Conservation (phyloP, 139 green algal species). For the Klebsormidium nitens region DNA sequence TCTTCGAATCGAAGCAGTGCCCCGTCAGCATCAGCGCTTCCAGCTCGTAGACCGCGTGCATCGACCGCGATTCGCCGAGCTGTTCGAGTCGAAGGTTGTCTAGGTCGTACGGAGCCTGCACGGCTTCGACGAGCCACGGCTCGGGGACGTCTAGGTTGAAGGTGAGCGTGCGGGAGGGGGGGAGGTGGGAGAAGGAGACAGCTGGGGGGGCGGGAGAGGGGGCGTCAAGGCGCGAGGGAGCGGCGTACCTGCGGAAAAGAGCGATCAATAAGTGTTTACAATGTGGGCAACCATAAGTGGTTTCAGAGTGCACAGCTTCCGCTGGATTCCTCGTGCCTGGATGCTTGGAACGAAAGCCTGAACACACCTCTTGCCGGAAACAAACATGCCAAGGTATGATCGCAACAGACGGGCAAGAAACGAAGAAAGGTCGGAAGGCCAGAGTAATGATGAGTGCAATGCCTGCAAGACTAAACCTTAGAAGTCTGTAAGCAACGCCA, state of each 20-base stretch:
- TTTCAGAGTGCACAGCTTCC: too few relatives aligned
- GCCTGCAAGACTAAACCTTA: too few relatives aligned
- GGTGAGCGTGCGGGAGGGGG: slow-evolving; percentile 64
- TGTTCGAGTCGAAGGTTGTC: slow-evolving; percentile 89
- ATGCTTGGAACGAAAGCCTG: not conserved
- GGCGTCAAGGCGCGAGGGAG: too few relatives aligned
- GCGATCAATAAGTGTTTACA: too few relatives aligned
- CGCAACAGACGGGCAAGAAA: too few relatives aligned
- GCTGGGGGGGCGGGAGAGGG: not conserved
- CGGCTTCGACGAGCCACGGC: slow-evolving; percentile 82
- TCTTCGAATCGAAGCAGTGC: slow-evolving; percentile 50
- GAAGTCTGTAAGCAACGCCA: too few relatives aligned
- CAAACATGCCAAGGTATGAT: too few relatives aligned
- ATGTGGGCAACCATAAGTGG: too few relatives aligned
- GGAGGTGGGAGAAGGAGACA: slow-evolving; percentile 24
- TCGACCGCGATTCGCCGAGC: slow-evolving; percentile 36
- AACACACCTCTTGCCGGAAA: too few relatives aligned
- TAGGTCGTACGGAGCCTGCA: slow-evolving; percentile 64
- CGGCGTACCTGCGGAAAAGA: not conserved
- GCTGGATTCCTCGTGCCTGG: not conserved
- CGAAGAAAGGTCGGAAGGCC: too few relatives aligned
- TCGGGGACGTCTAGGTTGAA: slow-evolving; percentile 89
- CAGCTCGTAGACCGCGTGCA: slow-evolving; percentile 78
- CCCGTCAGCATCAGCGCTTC: slow-evolving; percentile 91
- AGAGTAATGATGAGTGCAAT: too few relatives aligned